A percentile compares a stretch with the other conserved stretches of the same genome.
These are phyloP conservation scores for Penicillium sp. DNA, from an alignment of 2,329 filamentous ascomycete genomes.

Conservation along the genomic window DNA sequence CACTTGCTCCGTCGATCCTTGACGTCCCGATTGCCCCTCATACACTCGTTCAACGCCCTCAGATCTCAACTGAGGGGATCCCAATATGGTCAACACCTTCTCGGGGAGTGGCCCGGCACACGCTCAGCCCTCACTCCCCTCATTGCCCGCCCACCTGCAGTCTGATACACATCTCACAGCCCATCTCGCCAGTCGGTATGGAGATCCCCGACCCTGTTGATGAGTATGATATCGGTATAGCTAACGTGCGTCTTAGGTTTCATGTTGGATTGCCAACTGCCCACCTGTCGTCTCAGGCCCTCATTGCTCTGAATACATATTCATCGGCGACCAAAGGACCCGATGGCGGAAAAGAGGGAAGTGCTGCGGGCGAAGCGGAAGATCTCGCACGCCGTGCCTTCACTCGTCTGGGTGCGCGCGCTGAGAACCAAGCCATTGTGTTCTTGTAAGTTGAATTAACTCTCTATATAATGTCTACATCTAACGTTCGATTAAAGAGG, in stretches of 20 bases:
- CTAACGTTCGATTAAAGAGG: constrained; percentile 59
- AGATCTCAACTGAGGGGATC: constrained; percentile 1
- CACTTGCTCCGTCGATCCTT: not conserved
- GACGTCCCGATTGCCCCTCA: constrained; percentile 1
- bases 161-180: constrained; percentile 53
- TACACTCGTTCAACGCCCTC: constrained; percentile 1
- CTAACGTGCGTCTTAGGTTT: constrained; percentile 66
- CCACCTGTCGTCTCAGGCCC: constrained; percentile 81
- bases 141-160: constrained; percentile 69
- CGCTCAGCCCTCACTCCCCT: constrained; percentile 78
- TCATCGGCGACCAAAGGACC: constrained; percentile 82
- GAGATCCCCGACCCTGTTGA: not conserved
- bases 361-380: constrained; percentile 87
- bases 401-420: constrained; percentile 77
- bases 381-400: constrained; percentile 86
- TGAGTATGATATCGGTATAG: not conserved
- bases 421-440: constrained; percentile 88
- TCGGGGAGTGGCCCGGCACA: constrained; percentile 57
- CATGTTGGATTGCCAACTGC: constrained; percentile 88
- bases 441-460: constrained; percentile 69
- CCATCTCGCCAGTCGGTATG: constrained; percentile 51
- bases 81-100: constrained; percentile 42
- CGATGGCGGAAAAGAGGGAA: constrained; percentile 88
- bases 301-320: constrained; percentile 93
- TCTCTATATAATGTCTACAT: not conserved